phyloP scores from a whole-genome alignment of 139 green algal species.

The Chlamydomonas urium region DNA sequence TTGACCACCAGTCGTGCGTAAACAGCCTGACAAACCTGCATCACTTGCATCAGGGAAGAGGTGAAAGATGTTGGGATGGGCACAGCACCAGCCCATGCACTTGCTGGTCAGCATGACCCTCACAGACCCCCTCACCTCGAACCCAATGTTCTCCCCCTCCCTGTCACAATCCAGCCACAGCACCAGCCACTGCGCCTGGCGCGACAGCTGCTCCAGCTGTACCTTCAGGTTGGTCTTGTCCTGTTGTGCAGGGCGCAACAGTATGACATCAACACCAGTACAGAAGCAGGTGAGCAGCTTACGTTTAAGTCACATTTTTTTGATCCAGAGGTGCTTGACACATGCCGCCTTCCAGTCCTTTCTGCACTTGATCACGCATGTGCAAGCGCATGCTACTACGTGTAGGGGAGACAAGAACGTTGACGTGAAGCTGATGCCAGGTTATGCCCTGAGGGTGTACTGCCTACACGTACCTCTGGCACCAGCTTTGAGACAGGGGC shows the following conservation, averaged over 20 bases:
- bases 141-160: slow-evolving; percentile 97
- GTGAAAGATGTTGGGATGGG: background rate
- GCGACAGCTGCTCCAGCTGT: slow-evolving; percentile 74
- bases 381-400: too few species aligned
- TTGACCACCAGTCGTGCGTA: slow-evolving; percentile 66
- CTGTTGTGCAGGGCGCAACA: slow-evolving; percentile 21
- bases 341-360: too few species aligned
- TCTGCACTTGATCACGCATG: too few species aligned
- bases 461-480: slow-evolving; percentile 40
- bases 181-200: slow-evolving; percentile 72
- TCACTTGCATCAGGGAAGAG: slow-evolving; percentile 43
- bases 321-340: too few species aligned
- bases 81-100: background rate
- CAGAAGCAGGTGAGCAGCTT: too few species aligned
- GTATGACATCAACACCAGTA: background rate
- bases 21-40: slow-evolving; percentile 65
- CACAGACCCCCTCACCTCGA: slow-evolving; percentile 72
- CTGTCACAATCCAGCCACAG: slow-evolving; percentile 98
- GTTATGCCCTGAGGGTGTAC: slow-evolving; percentile 1
- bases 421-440: background rate
- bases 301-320: too few species aligned
- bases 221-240: slow-evolving; percentile 65
- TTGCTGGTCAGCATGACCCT: background rate
- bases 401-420: background rate
- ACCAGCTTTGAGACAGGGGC: slow-evolving; percentile 58